Base-by-base conservation (phyloP, 257 asterid species). In the Pogostemon cablin region DNA sequence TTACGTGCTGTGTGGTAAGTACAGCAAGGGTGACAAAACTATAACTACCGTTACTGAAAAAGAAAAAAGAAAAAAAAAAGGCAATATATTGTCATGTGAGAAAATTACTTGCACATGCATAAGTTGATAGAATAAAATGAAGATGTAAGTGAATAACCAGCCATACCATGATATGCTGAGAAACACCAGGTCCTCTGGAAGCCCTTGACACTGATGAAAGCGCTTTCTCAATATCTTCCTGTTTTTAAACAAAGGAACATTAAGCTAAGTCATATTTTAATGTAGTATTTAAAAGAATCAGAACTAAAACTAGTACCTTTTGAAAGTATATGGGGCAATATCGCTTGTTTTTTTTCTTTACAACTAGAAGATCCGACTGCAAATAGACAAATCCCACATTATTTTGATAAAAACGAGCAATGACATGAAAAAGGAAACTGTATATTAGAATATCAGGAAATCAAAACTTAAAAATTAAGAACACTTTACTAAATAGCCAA, bases 161-260 rank as follows among this genome's bases (percentile, higher is more conserved):
- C 46, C 68, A 15, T 34, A 93, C 98, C 99, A 86, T 71, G 58
- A 91, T 91, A 61, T 81, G 91, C 72, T 82, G 90, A 74, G 91
- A 84, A 76, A 72, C 80, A 70, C 86, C 84, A 72, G 80, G 58
- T 57, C 92, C 93, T 76, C 88, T 81, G 50, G 90, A 83, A 63
- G 73, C 77, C 79, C 89, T 82, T 56, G 93, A 83, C 63, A 84
- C 85, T 5, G 60, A 73, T 48, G 84, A 84, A 67, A 91, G 78
- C 78, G 92, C 99, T 77, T 79, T 91, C 86, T 91, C 95, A 65
- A 93, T 73, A 77, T 93, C 96, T 78, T 93, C 99, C 99, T 93
- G 93, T 50, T 12, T 25, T 20, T 63, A 43, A 62, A 7, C 32
- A 44, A 72, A 71, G 63, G 47, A 59, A 72, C 73, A 9, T 10